Evolutionary conservation across 2,329 filamentous ascomycete species (phyloP), one percentile per base, ranked within the genome.

Genomic region (Sporothrix schenckii): DNA sequence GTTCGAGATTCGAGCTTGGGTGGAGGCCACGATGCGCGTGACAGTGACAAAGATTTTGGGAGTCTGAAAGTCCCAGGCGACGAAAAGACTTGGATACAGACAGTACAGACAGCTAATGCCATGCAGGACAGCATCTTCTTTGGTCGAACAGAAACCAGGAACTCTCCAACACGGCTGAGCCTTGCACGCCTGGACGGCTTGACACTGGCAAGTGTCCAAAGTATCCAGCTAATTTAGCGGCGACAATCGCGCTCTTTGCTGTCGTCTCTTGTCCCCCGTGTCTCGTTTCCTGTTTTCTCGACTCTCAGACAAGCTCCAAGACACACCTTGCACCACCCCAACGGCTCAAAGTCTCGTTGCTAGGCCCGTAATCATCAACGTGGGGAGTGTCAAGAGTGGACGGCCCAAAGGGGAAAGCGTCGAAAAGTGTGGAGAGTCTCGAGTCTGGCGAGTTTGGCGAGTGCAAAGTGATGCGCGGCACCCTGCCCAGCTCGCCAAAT

Each of bases 151-250:
- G 27, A 2, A 30, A 30, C 4, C 27, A 30, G 27, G 4, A 30
- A 30, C 4, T 2, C 27, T 50, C 6, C 60, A 11, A 44, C 39
- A 61, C n/a, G 58, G 34, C 56, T 60, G 30, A 41, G 13, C 41
- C n/a, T 27, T 34, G 47, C 10, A 10, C 3, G 2, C 39, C 7
- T 34, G 41, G 19, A 41, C 39, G 39, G 39, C 61, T 60, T 60
- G 41, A 44, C 34, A 60, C 56, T 30, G 24, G 27, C 21, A 47
- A 54, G 1, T 34, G 56, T 34, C 34, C 34, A n/a, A 14, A 21
- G 21, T 68, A 4, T 11, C 16, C 61, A 30, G 41, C 69, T 70
- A 67, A 60, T 70, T 67, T 70, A 68, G 65, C 69, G 65, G 69
- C 69, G 69, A 68, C 65, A 70, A 70, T 54, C 53, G 65, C 69